Evolutionary conservation across 1,284 basidiomycete genomes (phyloP).

Genomic region (Nidula niveotomentosa): DNA sequence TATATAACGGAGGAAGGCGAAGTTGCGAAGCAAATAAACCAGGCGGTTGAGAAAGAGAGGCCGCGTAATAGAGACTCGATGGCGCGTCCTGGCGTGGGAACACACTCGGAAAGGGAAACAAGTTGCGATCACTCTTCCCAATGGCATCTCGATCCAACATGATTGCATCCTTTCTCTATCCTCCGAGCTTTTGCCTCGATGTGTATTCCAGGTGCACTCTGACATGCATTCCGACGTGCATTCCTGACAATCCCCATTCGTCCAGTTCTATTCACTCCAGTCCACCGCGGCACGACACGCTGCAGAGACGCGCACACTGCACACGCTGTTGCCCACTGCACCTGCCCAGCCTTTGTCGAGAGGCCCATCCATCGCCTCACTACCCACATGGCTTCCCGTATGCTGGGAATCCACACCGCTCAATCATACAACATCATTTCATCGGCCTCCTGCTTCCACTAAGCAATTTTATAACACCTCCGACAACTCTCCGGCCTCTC

Average conservation of each 20-base stretch:
- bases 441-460: too few relatives aligned
- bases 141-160: conserved; percentile 7
- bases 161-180: conserved; percentile 10
- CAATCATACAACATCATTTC: too few relatives aligned
- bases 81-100: conserved; percentile 33
- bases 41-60: conserved; percentile 15
- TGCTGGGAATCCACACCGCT: too few relatives aligned
- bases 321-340: too few relatives aligned
- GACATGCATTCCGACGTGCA: not conserved
- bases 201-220: not conserved
- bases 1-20: conserved; percentile 11
- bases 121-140: not conserved
- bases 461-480: too few relatives aligned
- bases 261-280: not conserved
- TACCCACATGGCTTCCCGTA: too few relatives aligned
- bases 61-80: conserved; percentile 29
- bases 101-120: not conserved
- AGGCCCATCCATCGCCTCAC: too few relatives aligned
- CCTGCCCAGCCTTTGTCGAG: too few relatives aligned
- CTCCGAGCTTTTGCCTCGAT: conserved; percentile 18
- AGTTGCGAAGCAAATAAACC: not conserved
- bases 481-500: too few relatives aligned
- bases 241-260: not conserved
- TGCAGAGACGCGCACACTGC: too few relatives aligned
- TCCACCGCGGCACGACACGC: not conserved